Conservation (phyloP, 352 stramenopile species). For the Globisporangium nagaii region DNA sequence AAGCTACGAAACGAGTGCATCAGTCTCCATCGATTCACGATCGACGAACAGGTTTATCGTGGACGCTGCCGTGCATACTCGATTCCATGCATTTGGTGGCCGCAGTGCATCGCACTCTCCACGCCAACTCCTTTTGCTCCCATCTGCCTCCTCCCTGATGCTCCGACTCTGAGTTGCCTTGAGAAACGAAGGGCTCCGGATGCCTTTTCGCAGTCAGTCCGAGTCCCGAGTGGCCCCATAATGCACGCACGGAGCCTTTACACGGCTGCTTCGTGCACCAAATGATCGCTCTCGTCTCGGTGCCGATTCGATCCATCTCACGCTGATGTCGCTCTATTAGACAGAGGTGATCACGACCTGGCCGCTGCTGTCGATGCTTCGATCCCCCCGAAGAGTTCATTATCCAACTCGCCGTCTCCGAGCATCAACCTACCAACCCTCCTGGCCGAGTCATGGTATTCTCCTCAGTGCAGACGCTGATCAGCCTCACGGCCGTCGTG, state of each 20-base stretch:
- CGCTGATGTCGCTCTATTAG: not conserved
- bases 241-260: not conserved
- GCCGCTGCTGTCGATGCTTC: not conserved
- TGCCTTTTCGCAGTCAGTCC: too few species aligned
- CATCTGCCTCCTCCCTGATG: not conserved
- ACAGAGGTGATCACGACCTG: not conserved
- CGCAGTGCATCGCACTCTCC: not conserved
- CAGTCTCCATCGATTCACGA: too few species aligned
- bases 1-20: too few species aligned
- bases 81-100: too few species aligned
- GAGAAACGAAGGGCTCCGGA: too few species aligned
- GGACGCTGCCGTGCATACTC: too few species aligned
- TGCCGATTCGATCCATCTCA: not conserved
- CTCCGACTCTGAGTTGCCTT: not conserved
- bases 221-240: not conserved
- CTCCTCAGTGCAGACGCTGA: constrained; percentile 4
- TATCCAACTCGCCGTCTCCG: not conserved
- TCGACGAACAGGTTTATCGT: too few species aligned
- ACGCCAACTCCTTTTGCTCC: not conserved
- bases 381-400: not conserved
- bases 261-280: not conserved
- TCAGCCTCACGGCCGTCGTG: constrained; percentile 6
- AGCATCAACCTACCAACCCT: not conserved
- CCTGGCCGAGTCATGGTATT: not conserved
- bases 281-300: not conserved